Percentiles rank a stretch among this genome's conserved stretches.
phyloP scores from a whole-genome alignment of 331 rosid genomes.

The Spiraea crenata region DNA sequence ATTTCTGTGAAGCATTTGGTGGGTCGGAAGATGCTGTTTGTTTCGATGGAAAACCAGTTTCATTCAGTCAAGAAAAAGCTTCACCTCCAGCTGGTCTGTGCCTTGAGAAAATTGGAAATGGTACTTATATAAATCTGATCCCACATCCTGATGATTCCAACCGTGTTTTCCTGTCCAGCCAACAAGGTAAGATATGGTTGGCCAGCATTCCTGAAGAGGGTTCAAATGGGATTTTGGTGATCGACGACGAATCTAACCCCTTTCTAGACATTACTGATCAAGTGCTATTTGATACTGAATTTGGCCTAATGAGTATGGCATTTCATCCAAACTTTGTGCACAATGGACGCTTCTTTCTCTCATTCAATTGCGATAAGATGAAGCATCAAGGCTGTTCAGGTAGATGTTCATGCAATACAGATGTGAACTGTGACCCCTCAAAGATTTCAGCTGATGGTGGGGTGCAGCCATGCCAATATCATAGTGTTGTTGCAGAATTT shows the following conservation, averaged over 20 bases:
- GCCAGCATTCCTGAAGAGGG: constrained; percentile 35
- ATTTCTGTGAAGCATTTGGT: constrained; percentile 31
- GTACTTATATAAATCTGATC: constrained; percentile 32
- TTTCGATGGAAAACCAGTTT: constrained; percentile 21
- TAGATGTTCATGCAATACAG: constrained; percentile 42
- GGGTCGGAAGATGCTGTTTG: constrained; percentile 13
- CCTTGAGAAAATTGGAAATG: constrained; percentile 43
- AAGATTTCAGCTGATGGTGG: constrained; percentile 25
- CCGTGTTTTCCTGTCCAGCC: constrained; percentile 27
- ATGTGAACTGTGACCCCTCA: constrained; percentile 37
- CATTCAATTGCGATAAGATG: constrained; percentile 31
- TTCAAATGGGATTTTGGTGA: constrained; percentile 17
- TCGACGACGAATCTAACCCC: constrained; percentile 31
- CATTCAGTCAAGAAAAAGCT: neutral
- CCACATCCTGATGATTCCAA: constrained; percentile 49
- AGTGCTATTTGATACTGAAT: constrained; percentile 23
- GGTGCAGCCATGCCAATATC: constrained; percentile 38
- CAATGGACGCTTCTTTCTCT: constrained; percentile 39
- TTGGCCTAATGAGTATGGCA: constrained; percentile 38
- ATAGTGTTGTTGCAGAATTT: constrained; percentile 33
- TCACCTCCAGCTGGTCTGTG: constrained; percentile 31
- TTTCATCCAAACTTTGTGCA: constrained; percentile 39
- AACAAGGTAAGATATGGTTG: constrained; percentile 39
- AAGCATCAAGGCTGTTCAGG: constrained; percentile 38
- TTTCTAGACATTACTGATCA: constrained; percentile 30